Percentiles rank a stretch among this genome's conserved stretches.
Conservation (phyloP, 371 early-diverging fungal species). For the Basidiobolus meristosporus region DNA sequence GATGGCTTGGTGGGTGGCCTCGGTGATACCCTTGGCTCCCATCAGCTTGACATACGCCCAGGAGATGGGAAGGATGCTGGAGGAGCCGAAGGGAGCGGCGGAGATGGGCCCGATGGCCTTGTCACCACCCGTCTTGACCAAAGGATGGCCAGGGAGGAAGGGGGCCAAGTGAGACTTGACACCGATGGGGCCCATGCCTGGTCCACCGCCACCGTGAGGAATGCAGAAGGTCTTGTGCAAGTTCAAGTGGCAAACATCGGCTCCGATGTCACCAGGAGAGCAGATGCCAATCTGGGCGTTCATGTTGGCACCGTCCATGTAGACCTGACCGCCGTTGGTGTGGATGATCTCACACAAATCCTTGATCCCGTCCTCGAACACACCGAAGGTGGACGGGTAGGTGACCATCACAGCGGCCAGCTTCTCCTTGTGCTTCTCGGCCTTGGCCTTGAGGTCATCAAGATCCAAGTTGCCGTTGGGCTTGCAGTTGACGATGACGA, state of each 20-base stretch:
- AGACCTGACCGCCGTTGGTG: constrained; percentile 85
- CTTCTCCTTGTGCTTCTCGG: constrained; percentile 53
- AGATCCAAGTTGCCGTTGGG: constrained; percentile 80
- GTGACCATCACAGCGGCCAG: constrained; percentile 95
- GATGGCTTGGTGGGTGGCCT: constrained; percentile 75
- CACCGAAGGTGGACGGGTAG: constrained; percentile 94
- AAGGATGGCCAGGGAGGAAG: constrained; percentile 83
- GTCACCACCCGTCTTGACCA: constrained; percentile 43
- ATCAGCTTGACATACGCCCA: constrained; percentile 96
- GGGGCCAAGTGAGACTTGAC: constrained; percentile 72
- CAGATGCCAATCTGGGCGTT: constrained; percentile 94
- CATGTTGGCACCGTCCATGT: constrained; percentile 97
- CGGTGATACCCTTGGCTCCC: constrained; percentile 67
- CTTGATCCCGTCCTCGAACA: constrained; percentile 77
- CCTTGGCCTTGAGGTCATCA: constrained; percentile 71
- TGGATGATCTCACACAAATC: constrained; percentile 82
- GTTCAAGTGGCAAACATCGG: constrained; percentile 98
- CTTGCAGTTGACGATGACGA: constrained; percentile 82
- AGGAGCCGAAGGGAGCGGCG: constrained; percentile 93
- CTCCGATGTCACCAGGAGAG: constrained; percentile 89
- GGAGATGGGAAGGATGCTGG: constrained; percentile 86
- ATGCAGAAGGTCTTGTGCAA: constrained; percentile 97
- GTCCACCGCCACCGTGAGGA: constrained; percentile 97
- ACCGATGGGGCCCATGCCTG: constrained; percentile 94
- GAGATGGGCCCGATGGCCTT: constrained; percentile 81